Conservation (phyloP, 2,329 filamentous ascomycete genomes). For the Rugonectria rugulosa region DNA sequence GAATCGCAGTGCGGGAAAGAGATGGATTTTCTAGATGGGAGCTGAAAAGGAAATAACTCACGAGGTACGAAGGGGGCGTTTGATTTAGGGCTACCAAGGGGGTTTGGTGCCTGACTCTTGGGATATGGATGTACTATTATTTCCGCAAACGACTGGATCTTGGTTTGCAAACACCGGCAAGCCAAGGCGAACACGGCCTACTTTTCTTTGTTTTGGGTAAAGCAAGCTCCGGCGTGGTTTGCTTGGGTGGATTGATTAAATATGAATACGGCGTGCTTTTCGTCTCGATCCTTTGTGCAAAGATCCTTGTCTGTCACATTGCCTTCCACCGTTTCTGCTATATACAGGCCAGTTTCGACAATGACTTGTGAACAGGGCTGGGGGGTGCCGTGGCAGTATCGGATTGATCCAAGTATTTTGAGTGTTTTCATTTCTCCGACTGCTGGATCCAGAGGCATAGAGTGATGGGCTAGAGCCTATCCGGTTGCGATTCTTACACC, state of each 20-base stretch:
- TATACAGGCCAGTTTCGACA: too few species aligned
- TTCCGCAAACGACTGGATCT: background rate
- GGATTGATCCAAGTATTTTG: too few species aligned
- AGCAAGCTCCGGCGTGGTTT: constrained; percentile 2
- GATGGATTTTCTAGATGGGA: background rate
- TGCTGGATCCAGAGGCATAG: too few species aligned
- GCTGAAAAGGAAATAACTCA: constrained; percentile 9
- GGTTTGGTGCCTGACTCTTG: constrained; percentile 1
- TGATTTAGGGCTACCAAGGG: constrained; percentile 2
- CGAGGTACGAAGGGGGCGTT: constrained; percentile 20
- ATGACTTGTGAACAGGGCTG: too few species aligned
- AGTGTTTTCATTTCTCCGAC: too few species aligned
- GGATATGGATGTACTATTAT: constrained; percentile 21
- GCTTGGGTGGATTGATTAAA: constrained; percentile 11
- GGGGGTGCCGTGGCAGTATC: too few species aligned
- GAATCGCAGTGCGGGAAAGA: background rate
- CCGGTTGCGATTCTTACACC: background rate
- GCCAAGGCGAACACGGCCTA: constrained; percentile 1
- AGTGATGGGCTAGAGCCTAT: too few species aligned
- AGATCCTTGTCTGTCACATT: background rate
- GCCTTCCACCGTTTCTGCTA: too few species aligned
- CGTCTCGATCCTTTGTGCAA: background rate
- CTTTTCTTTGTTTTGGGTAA: constrained; percentile 1
- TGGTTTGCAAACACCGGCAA: constrained; percentile 4
- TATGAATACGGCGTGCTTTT: background rate